These are phyloP conservation scores for Phragmites australis DNA, from an alignment of 176 grass and related monocot genomes.

Conservation along the genomic window DNA sequence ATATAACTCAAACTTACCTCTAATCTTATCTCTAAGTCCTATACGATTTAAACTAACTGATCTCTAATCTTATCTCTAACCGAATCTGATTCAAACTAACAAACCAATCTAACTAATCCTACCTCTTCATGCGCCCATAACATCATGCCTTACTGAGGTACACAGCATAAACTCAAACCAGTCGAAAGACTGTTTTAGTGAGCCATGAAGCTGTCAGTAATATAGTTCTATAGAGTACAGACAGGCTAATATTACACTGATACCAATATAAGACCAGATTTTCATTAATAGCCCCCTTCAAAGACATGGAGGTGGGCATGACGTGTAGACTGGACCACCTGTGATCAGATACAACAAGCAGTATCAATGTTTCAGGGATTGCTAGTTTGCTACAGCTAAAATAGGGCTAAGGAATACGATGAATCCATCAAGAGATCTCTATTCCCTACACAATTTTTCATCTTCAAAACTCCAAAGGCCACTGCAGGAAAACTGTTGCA, in stretches of 20 bases:
- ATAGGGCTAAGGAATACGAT: constrained; percentile 39
- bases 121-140: too few species aligned
- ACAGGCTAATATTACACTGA: not conserved
- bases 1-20: too few species aligned
- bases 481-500: not conserved
- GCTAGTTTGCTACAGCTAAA: constrained; percentile 41
- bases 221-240: constrained; percentile 5
- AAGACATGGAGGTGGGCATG: constrained; percentile 15
- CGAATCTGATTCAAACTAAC: too few species aligned
- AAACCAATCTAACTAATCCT: too few species aligned
- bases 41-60: too few species aligned
- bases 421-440: not conserved
- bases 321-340: constrained; percentile 37
- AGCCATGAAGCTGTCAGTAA: not conserved
- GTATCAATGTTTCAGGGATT: constrained; percentile 24
- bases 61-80: too few species aligned
- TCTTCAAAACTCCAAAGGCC: not conserved
- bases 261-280: not conserved
- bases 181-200: not conserved
- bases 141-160: not conserved
- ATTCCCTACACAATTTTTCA: not conserved
- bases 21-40: too few species aligned
- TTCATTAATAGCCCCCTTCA: constrained; percentile 31
- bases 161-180: constrained; percentile 4
- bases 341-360: constrained; percentile 23